Evolutionary conservation across 179 eudicot species (phyloP).

Genomic region (Vitellaria paradoxa): DNA sequence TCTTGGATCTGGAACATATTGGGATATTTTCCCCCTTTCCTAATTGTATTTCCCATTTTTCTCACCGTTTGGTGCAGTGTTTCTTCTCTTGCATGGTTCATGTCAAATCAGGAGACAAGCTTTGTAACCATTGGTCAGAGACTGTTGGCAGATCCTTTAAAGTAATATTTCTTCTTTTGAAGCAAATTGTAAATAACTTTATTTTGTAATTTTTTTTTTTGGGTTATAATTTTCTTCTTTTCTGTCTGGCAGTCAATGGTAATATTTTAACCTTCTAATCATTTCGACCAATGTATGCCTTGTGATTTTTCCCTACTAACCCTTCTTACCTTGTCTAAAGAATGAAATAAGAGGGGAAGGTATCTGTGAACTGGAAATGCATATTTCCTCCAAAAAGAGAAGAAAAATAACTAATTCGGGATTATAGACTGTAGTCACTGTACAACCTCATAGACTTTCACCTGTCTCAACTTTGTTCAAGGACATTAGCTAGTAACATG

Average conservation of each 20-base stretch:
- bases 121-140: constrained; percentile 96
- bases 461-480: neutral
- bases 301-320: neutral
- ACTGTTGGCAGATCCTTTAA: constrained; percentile 83
- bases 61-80: constrained; percentile 63
- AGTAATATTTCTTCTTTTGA: constrained; percentile 41
- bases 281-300: neutral
- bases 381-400: neutral
- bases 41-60: neutral
- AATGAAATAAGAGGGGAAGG: neutral
- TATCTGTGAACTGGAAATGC: neutral
- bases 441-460: neutral
- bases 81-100: constrained; percentile 98
- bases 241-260: constrained; percentile 1
- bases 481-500: neutral
- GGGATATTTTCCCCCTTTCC: neutral
- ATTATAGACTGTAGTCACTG: neutral
- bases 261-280: too few species aligned
- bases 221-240: neutral
- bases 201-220: neutral
- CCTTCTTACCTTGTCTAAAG: neutral
- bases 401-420: neutral
- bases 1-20: neutral
- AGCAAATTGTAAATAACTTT: neutral
- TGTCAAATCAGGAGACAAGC: constrained; percentile 97